Evolutionary conservation across 2,329 filamentous ascomycete genomes (phyloP).

Genomic region (Bipolaris oryzae): DNA sequence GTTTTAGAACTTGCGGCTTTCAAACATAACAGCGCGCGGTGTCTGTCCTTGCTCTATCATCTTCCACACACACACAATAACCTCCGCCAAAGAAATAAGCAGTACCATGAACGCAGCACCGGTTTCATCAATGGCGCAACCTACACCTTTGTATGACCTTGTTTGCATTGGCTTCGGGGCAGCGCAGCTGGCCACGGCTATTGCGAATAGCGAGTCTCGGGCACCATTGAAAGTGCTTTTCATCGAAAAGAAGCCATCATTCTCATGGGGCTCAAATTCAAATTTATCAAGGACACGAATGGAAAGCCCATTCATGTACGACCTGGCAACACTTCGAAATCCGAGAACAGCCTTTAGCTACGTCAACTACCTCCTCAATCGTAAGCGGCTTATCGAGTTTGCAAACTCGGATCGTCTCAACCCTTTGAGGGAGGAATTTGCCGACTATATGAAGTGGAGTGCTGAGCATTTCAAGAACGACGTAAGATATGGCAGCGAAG

Average conservation of each 20-base stretch:
- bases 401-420: conserved; percentile 47
- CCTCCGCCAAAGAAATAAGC: conserved; percentile 24
- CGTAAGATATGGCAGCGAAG: conserved; percentile 41
- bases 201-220: conserved; percentile 42
- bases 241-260: conserved; percentile 40
- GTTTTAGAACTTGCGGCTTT: conserved; percentile 4
- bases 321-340: conserved; percentile 45
- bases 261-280: conserved; percentile 40
- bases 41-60: not conserved
- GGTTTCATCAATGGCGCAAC: conserved; percentile 19
- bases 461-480: conserved; percentile 42
- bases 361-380: conserved; percentile 41
- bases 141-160: conserved; percentile 35
- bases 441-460: conserved; percentile 48
- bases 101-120: conserved; percentile 19
- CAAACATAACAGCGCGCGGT: not conserved
- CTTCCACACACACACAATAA: conserved; percentile 26
- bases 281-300: conserved; percentile 43
- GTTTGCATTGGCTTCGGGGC: conserved; percentile 47
- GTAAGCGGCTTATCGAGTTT: conserved; percentile 43
- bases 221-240: conserved; percentile 38
- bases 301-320: conserved; percentile 45
- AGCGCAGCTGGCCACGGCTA: conserved; percentile 44
- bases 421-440: conserved; percentile 47
- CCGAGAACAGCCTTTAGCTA: conserved; percentile 46